Percentiles rank a stretch among this genome's conserved stretches.
Conservation (phyloP, 306 rosid species). For the Glycyrrhiza uralensis region DNA sequence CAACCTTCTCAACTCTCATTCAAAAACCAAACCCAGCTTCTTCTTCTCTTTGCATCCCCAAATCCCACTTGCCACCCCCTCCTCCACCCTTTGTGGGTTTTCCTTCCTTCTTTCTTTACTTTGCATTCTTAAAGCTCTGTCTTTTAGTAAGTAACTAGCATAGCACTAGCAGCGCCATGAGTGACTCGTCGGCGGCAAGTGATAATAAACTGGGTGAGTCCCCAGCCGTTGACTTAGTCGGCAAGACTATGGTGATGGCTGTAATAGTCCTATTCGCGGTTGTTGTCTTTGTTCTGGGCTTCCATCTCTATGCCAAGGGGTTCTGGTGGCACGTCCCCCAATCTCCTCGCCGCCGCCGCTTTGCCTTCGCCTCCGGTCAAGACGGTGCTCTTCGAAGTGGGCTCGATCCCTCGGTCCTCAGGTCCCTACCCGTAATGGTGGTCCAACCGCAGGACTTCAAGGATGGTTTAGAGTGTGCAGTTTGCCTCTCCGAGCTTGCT, state of each 20-base stretch:
- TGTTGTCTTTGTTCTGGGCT: constrained; percentile 48
- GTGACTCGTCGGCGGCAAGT: not conserved
- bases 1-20: not conserved
- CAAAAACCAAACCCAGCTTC: constrained; percentile 35
- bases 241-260: constrained; percentile 63
- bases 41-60: not conserved
- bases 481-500: constrained; percentile 72
- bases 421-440: constrained; percentile 51
- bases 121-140: too few species aligned
- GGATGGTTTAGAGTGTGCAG: constrained; percentile 86
- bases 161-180: constrained; percentile 32
- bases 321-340: constrained; percentile 47
- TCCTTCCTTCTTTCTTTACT: too few species aligned
- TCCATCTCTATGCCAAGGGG: constrained; percentile 73
- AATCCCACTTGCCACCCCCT: too few species aligned
- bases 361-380: constrained; percentile 50
- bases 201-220: constrained; percentile 29
- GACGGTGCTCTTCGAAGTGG: constrained; percentile 41
- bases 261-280: constrained; percentile 58
- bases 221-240: constrained; percentile 48
- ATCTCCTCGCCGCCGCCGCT: constrained; percentile 46
- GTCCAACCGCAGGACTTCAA: constrained; percentile 55
- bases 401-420: constrained; percentile 59
- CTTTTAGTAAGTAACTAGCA: not conserved
- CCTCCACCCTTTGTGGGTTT: too few species aligned